Base-by-base conservation (phyloP, 768 basidiomycete genomes). In the Rhodotorula toruloides region DNA sequence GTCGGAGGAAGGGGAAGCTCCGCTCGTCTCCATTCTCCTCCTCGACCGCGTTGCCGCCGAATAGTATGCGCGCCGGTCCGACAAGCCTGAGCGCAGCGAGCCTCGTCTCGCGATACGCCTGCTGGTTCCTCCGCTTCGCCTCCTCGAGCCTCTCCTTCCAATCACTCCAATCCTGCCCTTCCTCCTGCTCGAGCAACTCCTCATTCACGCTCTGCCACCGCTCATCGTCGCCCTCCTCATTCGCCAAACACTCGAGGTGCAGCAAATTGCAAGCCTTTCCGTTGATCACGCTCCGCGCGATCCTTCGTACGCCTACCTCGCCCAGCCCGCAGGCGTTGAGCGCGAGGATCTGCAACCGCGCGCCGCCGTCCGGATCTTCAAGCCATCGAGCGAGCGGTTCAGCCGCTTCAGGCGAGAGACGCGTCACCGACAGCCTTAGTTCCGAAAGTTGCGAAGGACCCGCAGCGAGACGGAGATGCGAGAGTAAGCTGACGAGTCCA, bases 171-270 rank as follows among this genome's bases (percentile, higher is more conserved):
- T 59, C 57, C 9, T 61, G 49, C 2, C 19, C 58, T 2, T 27
- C 32, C 54, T 60, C 65, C 27, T 43, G 22, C 21, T 34, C 47
- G 9, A 36, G 34, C 21, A 65, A 31, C 21, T 32, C 56, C 2
- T 32, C 37, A 3, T 36, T 61, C 9, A 44, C 48, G 17, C 29
- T 44, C 17, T 1, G 25, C 61, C 57, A 71, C 17, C 13, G 37
- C 42, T 61, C 59, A 12, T 53, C 53, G 0, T 67, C 65, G 2
- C 9, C 62, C 0, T 47, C 49, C 22, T 59, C 65, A 58, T 71
- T 71, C 32, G 70, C 70, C 14, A 54, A 54, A 25, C 22, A 29
- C 52, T 71, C 70, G 54, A 71, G 57, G 47, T 67, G 70, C 27
- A 71, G n/a, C 31, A 71, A 22, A 25, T 58, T 61, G 27, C 61